phyloP scores from a whole-genome alignment of 2,329 filamentous ascomycete species.

The Talaromyces sp. region DNA sequence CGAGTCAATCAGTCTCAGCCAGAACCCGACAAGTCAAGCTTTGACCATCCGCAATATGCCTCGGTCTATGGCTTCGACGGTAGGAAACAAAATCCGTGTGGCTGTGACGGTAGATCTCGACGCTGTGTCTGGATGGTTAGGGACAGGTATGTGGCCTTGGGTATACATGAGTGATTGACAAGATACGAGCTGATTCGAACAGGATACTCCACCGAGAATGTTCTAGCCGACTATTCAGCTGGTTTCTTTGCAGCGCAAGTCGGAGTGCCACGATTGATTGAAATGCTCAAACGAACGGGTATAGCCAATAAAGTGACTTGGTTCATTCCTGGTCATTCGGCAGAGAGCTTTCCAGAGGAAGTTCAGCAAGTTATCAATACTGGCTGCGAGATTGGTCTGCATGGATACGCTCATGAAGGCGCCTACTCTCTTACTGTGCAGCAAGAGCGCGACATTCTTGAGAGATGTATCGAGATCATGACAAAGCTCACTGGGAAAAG shows the following conservation, averaged over 20 bases:
- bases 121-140: slow-evolving; percentile 58
- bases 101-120: slow-evolving; percentile 52
- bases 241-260: slow-evolving; percentile 56
- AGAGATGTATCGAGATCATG: slow-evolving; percentile 68
- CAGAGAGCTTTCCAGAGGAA: slow-evolving; percentile 55
- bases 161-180: neutral
- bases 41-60: slow-evolving; percentile 19
- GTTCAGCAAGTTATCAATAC: slow-evolving; percentile 50
- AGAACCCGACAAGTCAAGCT: neutral
- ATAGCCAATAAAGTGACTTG: slow-evolving; percentile 55
- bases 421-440: slow-evolving; percentile 66
- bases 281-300: slow-evolving; percentile 50
- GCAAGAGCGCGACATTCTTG: slow-evolving; percentile 69
- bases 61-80: slow-evolving; percentile 12
- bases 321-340: slow-evolving; percentile 59
- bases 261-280: slow-evolving; percentile 55
- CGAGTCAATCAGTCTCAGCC: slow-evolving; percentile 28
- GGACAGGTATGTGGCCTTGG: slow-evolving; percentile 43
- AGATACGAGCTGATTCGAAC: neutral
- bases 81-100: slow-evolving; percentile 26
- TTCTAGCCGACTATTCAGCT: slow-evolving; percentile 53
- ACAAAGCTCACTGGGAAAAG: slow-evolving; percentile 69
- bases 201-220: slow-evolving; percentile 48
- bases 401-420: slow-evolving; percentile 68
- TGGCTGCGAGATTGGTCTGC: slow-evolving; percentile 51